Evolutionary conservation across 2,329 filamentous ascomycete genomes (phyloP), one percentile per base, ranked within the genome.

Genomic region (Sclerotinia nivalis): DNA sequence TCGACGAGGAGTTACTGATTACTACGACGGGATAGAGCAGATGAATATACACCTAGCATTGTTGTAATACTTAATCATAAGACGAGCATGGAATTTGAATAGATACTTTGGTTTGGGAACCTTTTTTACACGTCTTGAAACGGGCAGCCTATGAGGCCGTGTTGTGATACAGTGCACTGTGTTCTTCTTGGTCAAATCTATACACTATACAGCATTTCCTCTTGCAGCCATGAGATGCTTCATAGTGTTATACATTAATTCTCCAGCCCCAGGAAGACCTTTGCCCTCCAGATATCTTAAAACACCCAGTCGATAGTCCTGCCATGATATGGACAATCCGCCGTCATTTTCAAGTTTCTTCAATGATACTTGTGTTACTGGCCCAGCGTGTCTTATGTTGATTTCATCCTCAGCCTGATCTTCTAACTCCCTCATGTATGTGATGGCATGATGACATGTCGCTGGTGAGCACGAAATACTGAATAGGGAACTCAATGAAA

Each of bases 231-330:
- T 89, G 74, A 95, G 80, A 65, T 90, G 88, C 78, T 90, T 93
- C 87, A 96, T 93, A 1, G 92, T 94, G 75, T 89, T 92, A 79
- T 91, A 91, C 85, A 96, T 90, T 75, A 96, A 80, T 72, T 89
- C 85, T 22, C 86, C 85, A 43, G 95, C 84, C 0, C 93, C 93
- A 15, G 79, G 81, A 59, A 91, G 84, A 0, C 90, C 91, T 67
- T 85, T 85, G 8, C 81, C 82, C 70, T 90, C 89, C 72, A 96
- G 80, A 80, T 89, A 88, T 64, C 84, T 84, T 69, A 97, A 80
- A 72, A 95, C 89, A n/a, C 87, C 86, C 8, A 93, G 82, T 70
- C 91, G 85, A 78, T 93, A 97, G 64, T 91, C 88, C 75, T 90
- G 87, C 90, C 91, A 96, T 20, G 83, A 83, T 52, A 95, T 77